phyloP scores from a whole-genome alignment of 306 rosid genomes.

The Senna siamea region DNA sequence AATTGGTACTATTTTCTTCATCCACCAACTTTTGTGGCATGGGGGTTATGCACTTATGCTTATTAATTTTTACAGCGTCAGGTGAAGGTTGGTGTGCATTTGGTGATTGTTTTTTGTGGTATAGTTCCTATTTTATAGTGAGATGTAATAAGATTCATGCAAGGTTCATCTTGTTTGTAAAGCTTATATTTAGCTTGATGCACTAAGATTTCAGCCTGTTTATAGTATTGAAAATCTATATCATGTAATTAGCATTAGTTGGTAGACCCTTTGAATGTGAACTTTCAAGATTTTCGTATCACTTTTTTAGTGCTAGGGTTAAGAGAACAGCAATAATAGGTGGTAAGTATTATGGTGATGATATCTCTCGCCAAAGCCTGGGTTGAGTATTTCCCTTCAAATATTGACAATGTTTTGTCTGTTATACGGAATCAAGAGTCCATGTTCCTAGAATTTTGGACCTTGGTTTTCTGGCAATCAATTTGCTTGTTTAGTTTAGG shows the following conservation, averaged over 20 bases:
- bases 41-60: background rate
- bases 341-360: background rate
- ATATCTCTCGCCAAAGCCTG: background rate
- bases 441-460: background rate
- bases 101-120: background rate
- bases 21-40: background rate
- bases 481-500: background rate
- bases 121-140: background rate
- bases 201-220: background rate
- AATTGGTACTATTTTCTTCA: background rate
- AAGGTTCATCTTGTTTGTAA: background rate
- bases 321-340: background rate
- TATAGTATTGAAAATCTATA: background rate
- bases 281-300: too few species aligned
- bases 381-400: background rate
- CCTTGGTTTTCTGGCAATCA: too few species aligned
- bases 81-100: constrained; percentile 13
- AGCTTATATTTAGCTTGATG: background rate
- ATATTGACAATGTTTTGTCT: background rate
- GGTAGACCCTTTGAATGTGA: background rate
- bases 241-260: background rate
- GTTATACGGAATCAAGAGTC: background rate
- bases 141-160: background rate
- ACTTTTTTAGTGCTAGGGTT: background rate
- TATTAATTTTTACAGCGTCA: background rate